Conservation (phyloP, 257 asterid genomes). For the Salvia rosmarinus region DNA sequence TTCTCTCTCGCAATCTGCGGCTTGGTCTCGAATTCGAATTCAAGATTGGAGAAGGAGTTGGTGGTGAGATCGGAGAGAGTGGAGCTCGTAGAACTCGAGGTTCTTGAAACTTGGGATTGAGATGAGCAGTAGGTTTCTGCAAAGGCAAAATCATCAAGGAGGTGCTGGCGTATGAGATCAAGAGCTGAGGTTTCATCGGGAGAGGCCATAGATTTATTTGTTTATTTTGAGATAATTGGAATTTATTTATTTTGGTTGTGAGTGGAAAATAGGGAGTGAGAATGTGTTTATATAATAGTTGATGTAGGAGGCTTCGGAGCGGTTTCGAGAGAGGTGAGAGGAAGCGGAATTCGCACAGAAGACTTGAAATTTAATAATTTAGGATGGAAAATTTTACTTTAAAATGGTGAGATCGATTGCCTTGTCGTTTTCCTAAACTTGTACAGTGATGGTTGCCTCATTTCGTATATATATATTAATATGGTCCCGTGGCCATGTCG, state of each 20-base stretch:
- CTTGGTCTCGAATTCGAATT: conserved; percentile 46
- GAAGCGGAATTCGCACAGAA: conserved; percentile 32
- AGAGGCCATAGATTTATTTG: conserved; percentile 45
- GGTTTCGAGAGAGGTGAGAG: conserved; percentile 43
- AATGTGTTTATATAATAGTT: conserved; percentile 42
- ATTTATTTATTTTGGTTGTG: not conserved
- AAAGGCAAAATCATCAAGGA: conserved; percentile 65
- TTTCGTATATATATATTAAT: no score
- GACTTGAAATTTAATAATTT: no score
- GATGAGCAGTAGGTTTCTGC: conserved; percentile 46
- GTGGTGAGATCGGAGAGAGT: conserved; percentile 30
- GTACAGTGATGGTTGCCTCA: no score
- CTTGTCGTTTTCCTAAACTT: conserved; percentile 1
- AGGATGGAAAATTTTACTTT: no score
- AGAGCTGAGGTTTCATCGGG: conserved; percentile 58
- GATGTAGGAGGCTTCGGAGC: conserved; percentile 39
- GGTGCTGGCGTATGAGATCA: conserved; percentile 73
- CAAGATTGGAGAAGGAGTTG: not conserved
- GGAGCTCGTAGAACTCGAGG: conserved; percentile 47
- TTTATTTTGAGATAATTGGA: not conserved
- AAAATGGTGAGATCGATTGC: not conserved
- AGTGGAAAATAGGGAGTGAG: conserved; percentile 56
- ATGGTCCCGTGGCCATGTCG: conserved; percentile 3
- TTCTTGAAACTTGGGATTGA: conserved; percentile 45
- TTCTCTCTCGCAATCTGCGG: conserved; percentile 36